Evolutionary conservation across 208 protist species (phyloP), one percentile per base, ranked within the genome.

Genomic region (Balamuthia mandrillaris): DNA sequence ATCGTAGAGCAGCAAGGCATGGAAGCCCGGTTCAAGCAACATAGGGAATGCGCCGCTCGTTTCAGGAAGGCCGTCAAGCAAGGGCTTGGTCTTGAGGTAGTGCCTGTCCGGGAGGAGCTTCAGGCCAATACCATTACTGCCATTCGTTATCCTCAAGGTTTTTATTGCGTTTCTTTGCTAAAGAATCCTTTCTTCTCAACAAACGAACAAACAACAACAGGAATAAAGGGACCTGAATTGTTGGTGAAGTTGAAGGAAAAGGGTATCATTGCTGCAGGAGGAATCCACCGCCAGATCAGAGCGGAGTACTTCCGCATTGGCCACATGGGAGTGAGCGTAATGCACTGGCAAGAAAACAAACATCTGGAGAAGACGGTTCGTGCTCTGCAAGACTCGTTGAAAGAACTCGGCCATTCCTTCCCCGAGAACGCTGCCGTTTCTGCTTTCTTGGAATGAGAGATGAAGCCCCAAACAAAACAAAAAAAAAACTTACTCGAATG

Each of bases 301-400:
- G 75, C 44, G 10, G 77, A 87, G 58, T 87, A 87, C 77, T 87
- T 87, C 49, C 29, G 63, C 29, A 45, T 72, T 27, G 63, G 63
- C 10, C 63, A 72, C 63, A 72, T 72, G 63, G 63, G 37, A 18
- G 41, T 49, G 37, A 49, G 37, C 18, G 63, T 72, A 10, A 33
- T 72, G 63, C 41, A 21, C 37, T 33, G 47, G 63, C n/a, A 18
- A 16, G 63, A 72, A 41, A 42, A 72, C 63, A 41, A 41, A 0
- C 63, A 72, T 41, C 0, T 72, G n/a, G 37, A 49, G n/a, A 33
- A 41, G 37, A 72, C 63, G 2, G 37, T 72, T 27, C 12, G 29
- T 14, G 63, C 63, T 41, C 10, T 72, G 37, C 37, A 72, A 41
- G 37, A 33, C 37, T 33, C 21, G n/a, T 41, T 72, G 7, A 3